phyloP scores from a whole-genome alignment of 805 yeast species.

The Debaryomyces hansenii region DNA sequence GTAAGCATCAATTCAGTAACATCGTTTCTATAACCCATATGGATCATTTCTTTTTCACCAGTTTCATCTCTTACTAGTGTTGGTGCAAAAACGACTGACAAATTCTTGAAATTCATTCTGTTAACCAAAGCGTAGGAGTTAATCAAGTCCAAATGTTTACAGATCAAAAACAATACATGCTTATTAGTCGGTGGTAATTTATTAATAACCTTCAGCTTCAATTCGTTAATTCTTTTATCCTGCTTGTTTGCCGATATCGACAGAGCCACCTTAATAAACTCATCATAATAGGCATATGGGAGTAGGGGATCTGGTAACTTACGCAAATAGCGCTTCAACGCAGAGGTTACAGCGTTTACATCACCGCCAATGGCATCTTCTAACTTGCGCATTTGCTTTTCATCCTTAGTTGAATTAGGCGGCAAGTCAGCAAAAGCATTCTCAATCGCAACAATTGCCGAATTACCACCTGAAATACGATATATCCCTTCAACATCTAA shows the following conservation, averaged over 20 bases:
- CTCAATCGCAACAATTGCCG: slow-evolving; percentile 57
- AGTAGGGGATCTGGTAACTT: slow-evolving; percentile 84
- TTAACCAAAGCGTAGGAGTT: slow-evolving; percentile 54
- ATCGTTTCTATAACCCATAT: slow-evolving; percentile 78
- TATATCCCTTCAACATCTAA: slow-evolving; percentile 83
- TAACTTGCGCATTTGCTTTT: slow-evolving; percentile 29
- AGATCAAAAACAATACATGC: slow-evolving; percentile 52
- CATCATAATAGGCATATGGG: slow-evolving; percentile 66
- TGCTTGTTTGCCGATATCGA: slow-evolving; percentile 18
- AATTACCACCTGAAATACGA: slow-evolving; percentile 81
- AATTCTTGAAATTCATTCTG: slow-evolving; percentile 79
- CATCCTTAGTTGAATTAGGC: slow-evolving; percentile 28
- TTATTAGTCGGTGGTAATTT: slow-evolving; percentile 69
- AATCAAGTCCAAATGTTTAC: slow-evolving; percentile 66
- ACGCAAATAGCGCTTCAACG: slow-evolving; percentile 83
- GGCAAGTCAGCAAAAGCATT: slow-evolving; percentile 36
- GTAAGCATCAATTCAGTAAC: slow-evolving; percentile 71
- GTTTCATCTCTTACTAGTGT: slow-evolving; percentile 77
- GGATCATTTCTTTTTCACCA: slow-evolving; percentile 80
- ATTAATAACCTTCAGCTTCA: slow-evolving; percentile 44
- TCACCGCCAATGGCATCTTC: slow-evolving; percentile 55
- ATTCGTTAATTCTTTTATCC: slow-evolving; percentile 37
- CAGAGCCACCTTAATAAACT: slow-evolving; percentile 56
- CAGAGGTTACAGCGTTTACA: slow-evolving; percentile 82
- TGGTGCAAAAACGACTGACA: slow-evolving; percentile 94